These are phyloP conservation scores for Sisymbrium irio DNA, from an alignment of 345 rosid genomes.

Conservation along the genomic window DNA sequence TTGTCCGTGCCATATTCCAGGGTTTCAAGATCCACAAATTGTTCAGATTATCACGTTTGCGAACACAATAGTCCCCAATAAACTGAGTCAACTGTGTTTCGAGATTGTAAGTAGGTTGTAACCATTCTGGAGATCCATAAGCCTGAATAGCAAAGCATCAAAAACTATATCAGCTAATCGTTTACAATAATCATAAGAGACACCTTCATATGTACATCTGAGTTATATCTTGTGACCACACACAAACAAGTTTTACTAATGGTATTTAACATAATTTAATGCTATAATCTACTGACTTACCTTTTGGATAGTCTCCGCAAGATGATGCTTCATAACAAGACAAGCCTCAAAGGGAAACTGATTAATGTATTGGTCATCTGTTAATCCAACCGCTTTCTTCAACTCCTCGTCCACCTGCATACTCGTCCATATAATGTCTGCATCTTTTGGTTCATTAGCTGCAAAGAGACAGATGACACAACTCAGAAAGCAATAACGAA, in stretches of 20 bases:
- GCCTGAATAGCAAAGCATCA: slow-evolving; percentile 49
- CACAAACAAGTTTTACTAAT: neutral
- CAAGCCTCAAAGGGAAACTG: slow-evolving; percentile 97
- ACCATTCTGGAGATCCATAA: slow-evolving; percentile 78
- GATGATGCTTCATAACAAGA: slow-evolving; percentile 97
- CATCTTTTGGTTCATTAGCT: slow-evolving; percentile 79
- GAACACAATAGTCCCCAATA: slow-evolving; percentile 73
- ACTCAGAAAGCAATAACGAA: slow-evolving; percentile 7
- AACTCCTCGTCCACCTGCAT: slow-evolving; percentile 80
- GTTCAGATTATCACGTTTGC: slow-evolving; percentile 55
- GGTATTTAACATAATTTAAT: neutral
- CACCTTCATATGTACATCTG: neutral
- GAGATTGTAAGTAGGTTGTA: slow-evolving; percentile 88
- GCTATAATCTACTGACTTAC: slow-evolving; percentile 34
- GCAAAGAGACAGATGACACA: slow-evolving; percentile 23
- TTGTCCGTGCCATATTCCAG: slow-evolving; percentile 98
- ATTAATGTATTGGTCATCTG: slow-evolving; percentile 67
- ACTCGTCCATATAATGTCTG: slow-evolving; percentile 92
- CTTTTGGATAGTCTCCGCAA: slow-evolving; percentile 88
- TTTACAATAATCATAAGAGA: neutral
- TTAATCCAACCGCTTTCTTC: slow-evolving; percentile 69
- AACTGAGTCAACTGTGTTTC: slow-evolving; percentile 74
- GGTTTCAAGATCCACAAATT: slow-evolving; percentile 96
- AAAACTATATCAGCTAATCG: neutral
- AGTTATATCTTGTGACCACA: neutral